Evolutionary conservation across 2,329 filamentous ascomycete genomes (phyloP), one percentile per base, ranked within the genome.

Genomic region (Whalleya microplaca): DNA sequence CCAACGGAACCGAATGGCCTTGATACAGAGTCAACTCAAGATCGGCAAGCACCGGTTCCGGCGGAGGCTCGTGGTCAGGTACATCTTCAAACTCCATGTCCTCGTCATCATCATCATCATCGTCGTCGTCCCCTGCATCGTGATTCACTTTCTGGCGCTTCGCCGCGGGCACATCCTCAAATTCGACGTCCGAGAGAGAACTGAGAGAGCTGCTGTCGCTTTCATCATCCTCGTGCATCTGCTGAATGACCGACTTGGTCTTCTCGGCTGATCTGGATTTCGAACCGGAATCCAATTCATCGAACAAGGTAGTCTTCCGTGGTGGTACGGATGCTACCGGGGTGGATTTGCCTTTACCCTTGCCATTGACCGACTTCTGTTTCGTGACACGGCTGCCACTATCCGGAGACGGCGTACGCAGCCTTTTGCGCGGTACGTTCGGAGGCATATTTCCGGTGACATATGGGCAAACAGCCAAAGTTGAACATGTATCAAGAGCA

Each of bases 1-100:
- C 80, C 23, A 89, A 71, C 0, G 84, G 83, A n/a, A 88, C 80
- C 20, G 82, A 75, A 8, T 81, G 78, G 55, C 85, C 83, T 63
- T 79, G 80, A 37, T 78, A 79, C 27, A 96, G 75, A 0, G 89
- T 94, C 65, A 96, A 76, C 63, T 94, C 88, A 32, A 96, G 77
- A 67, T 92, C 88, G 10, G 87, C 79, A 1, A 84, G 78, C 2
- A 75, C 73, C 48, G 80, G 76, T 5, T 80, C 76, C 57, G 74
- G 78, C 58, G 72, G 62, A 47, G 70, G 64, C 54, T 71, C 64
- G 63, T 75, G 75, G 41, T 74, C 67, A 1, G 74, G 70, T 10
- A 86, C 83, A 61, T 84, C 82, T 59, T 87, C 86, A 41, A 87
- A 87, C 57, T 84, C 83, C 3, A 89, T 80, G 48, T 87, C 84